These are phyloP conservation scores for Microthlaspi erraticum DNA, from an alignment of 345 rosid species.

Conservation along the genomic window DNA sequence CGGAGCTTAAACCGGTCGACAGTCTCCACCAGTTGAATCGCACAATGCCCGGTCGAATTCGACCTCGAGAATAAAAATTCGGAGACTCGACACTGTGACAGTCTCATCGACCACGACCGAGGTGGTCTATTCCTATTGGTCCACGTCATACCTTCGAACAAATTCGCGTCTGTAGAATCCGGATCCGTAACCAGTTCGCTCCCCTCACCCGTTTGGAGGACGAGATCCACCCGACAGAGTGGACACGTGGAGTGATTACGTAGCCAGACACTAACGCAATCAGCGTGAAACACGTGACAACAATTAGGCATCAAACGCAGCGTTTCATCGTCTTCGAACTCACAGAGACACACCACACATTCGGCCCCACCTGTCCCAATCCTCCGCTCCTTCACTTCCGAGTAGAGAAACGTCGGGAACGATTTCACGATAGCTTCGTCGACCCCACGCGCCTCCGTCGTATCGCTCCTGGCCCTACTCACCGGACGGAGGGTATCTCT, in stretches of 20 bases:
- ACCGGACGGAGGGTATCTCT: no score
- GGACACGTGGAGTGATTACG: conserved; percentile 73
- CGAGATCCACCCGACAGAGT: conserved; percentile 73
- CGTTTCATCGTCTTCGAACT: conserved; percentile 72
- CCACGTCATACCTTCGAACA: conserved; percentile 28
- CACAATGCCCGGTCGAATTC: conserved; percentile 66
- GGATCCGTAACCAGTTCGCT: neutral
- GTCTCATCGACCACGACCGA: conserved; percentile 58
- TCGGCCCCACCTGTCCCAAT: conserved; percentile 61
- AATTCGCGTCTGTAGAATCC: conserved; percentile 23
- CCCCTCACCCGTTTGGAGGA: conserved; percentile 44
- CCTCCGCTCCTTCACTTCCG: conserved; percentile 65
- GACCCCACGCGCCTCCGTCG: conserved; percentile 50
- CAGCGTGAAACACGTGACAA: conserved; percentile 74
- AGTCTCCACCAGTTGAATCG: conserved; percentile 55
- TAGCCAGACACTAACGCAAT: conserved; percentile 74
- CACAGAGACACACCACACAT: conserved; percentile 83
- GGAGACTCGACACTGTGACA: conserved; percentile 45
- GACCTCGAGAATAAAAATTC: conserved; percentile 57
- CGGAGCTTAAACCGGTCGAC: conserved; percentile 67
- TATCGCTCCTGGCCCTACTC: conserved; percentile 26
- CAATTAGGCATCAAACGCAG: conserved; percentile 80
- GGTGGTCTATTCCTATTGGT: conserved; percentile 35
- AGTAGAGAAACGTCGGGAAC: conserved; percentile 72
- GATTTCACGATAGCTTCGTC: conserved; percentile 53